Evolutionary conservation across 306 rosid species (phyloP).

Genomic region (Amphicarpaea edgeworthii): DNA sequence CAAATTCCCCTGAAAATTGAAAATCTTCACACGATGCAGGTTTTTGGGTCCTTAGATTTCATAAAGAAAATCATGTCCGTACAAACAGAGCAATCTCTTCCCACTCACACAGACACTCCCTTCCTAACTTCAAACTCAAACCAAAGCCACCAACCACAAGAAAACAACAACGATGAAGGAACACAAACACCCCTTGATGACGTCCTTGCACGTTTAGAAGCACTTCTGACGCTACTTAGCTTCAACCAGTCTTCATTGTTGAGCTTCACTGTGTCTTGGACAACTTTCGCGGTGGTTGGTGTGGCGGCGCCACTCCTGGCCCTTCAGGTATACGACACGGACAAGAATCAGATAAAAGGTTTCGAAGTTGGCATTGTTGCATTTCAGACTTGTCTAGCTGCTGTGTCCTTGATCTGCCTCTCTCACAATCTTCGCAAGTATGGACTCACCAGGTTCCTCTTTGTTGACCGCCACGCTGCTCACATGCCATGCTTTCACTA

Average conservation of each 20-base stretch:
- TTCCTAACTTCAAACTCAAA: conserved; percentile 12
- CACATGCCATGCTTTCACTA: neutral
- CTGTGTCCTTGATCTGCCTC: neutral
- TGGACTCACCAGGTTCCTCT: conserved; percentile 8
- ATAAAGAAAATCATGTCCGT: neutral
- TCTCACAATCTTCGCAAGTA: conserved; percentile 9
- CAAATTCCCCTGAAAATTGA: neutral
- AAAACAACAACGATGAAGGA: neutral
- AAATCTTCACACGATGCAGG: neutral
- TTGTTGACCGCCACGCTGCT: neutral
- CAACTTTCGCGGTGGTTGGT: neutral
- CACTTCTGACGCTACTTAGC: neutral
- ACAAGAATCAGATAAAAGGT: conserved; percentile 15
- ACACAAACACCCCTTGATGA: neutral
- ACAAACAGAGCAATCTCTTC: neutral
- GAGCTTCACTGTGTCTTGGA: conserved; percentile 7
- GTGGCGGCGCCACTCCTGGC: neutral
- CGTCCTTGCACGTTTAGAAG: conserved; percentile 3
- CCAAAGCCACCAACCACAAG: neutral
- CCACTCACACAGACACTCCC: conserved; percentile 1
- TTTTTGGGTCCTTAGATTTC: conserved; percentile 1
- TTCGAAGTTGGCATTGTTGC: neutral
- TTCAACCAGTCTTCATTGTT: conserved; percentile 1
- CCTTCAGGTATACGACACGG: neutral
- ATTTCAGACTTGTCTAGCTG: neutral